Conservation (phyloP, 2,329 filamentous ascomycete species). For the Amauroascus niger region DNA sequence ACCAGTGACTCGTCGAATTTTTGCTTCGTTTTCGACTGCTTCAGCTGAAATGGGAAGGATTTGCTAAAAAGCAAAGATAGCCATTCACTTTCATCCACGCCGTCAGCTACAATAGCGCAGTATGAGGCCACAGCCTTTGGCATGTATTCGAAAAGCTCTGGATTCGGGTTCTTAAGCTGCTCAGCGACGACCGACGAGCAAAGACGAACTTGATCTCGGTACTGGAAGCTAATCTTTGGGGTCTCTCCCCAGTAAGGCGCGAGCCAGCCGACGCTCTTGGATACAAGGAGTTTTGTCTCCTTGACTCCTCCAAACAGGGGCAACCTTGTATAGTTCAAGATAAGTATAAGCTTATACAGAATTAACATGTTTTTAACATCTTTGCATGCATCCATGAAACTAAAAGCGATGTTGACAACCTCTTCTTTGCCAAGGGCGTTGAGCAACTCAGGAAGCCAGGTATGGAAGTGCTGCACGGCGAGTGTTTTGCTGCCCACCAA, state of each 20-base stretch:
- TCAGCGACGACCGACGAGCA: conserved; percentile 88
- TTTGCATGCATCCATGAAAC: conserved; percentile 86
- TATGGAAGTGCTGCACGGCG: conserved; percentile 90
- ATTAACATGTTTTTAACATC: conserved; percentile 83
- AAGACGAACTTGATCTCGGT: conserved; percentile 83
- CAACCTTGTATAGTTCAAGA: conserved; percentile 80
- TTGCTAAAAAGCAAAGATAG: conserved; percentile 86
- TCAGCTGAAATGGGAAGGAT: conserved; percentile 77
- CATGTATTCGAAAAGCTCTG: conserved; percentile 79
- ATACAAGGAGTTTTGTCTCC: conserved; percentile 61
- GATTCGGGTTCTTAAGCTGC: conserved; percentile 65
- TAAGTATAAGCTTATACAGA: conserved; percentile 82
- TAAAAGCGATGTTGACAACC: conserved; percentile 80
- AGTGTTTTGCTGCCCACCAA: conserved; percentile 90
- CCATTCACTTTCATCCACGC: conserved; percentile 47
- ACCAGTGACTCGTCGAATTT: conserved; percentile 78
- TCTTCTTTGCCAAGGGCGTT: conserved; percentile 69
- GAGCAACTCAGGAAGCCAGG: conserved; percentile 86
- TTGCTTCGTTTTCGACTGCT: conserved; percentile 50
- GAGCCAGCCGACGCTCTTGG: conserved; percentile 83
- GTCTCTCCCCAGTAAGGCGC: conserved; percentile 83
- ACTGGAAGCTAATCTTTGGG: conserved; percentile 66
- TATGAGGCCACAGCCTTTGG: conserved; percentile 89
- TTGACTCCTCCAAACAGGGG: conserved; percentile 72
- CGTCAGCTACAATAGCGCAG: conserved; percentile 60